Evolutionary conservation across 371 early-diverging fungal genomes (phyloP), one percentile per base, ranked within the genome.

Genomic region (Capniomyces stellatus): DNA sequence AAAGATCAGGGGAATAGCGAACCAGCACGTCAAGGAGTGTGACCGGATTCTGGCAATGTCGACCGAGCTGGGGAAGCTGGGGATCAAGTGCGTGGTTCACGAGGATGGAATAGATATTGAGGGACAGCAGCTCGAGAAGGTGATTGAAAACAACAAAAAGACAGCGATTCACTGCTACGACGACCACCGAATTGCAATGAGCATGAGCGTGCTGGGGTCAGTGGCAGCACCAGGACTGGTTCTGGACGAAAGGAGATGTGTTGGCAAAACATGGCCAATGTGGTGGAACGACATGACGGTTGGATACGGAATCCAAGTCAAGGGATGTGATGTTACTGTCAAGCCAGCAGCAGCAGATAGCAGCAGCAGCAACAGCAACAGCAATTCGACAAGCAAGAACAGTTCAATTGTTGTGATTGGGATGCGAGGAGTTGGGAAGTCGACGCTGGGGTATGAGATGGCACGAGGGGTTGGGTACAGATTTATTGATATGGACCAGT

Each of bases 1-100:
- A 18, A 74, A 78, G 29, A 96, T 96, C 60, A 76, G 76, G 35
- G 97, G 97, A 46, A 92, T 96, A 55, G 92, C 95, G 44, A 96
- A 96, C 64, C 97, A 96, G 69, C 83, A 92, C 43, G 92, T 96
- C 57, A 96, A 96, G 71, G 97, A 96, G 64, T 96, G 95, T 70
- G 83, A 96, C 61, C 87, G 97, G 56, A 94, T 96, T 57, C 85
- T 82, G 27, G 97, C 92, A 24, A 93, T 96, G 95, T 81, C 89
- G 55, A 81, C 81, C 51, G 92, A 94, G 62, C 74, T 96, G 29
- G 83, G 75, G 49, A 81, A 81, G 61, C 88, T 93, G 65, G 95
- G 97, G 3, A 90, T 92, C 28, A 60, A 63, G 18, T 78, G 85
- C 4, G 76, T 76, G 1, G 92, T 93, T 61, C 70, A 87, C 21